Conservation (phyloP, 352 stramenopile genomes). For the Globisporangium irregulare region DNA sequence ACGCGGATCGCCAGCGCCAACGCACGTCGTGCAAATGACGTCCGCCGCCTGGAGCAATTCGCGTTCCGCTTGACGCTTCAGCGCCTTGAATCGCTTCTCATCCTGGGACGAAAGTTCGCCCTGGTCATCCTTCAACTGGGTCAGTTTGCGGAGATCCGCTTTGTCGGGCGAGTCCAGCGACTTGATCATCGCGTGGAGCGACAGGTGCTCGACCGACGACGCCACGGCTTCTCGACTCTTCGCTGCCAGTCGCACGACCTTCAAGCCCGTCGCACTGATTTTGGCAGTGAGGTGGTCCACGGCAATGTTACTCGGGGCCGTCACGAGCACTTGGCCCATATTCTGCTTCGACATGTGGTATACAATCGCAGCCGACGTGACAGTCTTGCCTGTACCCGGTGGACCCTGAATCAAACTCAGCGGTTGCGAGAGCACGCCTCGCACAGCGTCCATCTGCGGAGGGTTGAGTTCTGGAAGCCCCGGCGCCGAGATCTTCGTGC, state of each 20-base stretch:
- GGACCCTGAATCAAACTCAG: slow-evolving; percentile 98
- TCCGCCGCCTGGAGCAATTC: slow-evolving; percentile 98
- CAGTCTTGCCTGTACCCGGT: slow-evolving; percentile 96
- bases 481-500: slow-evolving; percentile 85
- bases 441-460: slow-evolving; percentile 95
- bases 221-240: slow-evolving; percentile 96
- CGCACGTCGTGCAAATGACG: slow-evolving; percentile 99
- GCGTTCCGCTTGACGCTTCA: slow-evolving; percentile 92
- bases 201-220: slow-evolving; percentile 96
- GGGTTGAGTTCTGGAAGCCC: slow-evolving; percentile 97
- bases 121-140: slow-evolving; percentile 95
- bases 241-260: slow-evolving; percentile 97
- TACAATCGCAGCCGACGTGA: slow-evolving; percentile 98
- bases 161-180: slow-evolving; percentile 88
- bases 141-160: slow-evolving; percentile 89
- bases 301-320: slow-evolving; percentile 98
- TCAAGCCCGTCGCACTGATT: slow-evolving; percentile 97
- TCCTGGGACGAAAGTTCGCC: slow-evolving; percentile 93
- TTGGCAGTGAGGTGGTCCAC: slow-evolving; percentile 97
- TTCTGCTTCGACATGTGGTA: slow-evolving; percentile 99
- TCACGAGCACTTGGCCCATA: slow-evolving; percentile 98
- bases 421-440: slow-evolving; percentile 94
- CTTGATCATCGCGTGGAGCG: slow-evolving; percentile 97
- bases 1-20: slow-evolving; percentile 96
- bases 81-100: slow-evolving; percentile 94